Percentiles rank a stretch among this genome's conserved stretches.
These are phyloP conservation scores for Cucurbita maxima DNA, from an alignment of 306 rosid genomes.

Conservation along the genomic window DNA sequence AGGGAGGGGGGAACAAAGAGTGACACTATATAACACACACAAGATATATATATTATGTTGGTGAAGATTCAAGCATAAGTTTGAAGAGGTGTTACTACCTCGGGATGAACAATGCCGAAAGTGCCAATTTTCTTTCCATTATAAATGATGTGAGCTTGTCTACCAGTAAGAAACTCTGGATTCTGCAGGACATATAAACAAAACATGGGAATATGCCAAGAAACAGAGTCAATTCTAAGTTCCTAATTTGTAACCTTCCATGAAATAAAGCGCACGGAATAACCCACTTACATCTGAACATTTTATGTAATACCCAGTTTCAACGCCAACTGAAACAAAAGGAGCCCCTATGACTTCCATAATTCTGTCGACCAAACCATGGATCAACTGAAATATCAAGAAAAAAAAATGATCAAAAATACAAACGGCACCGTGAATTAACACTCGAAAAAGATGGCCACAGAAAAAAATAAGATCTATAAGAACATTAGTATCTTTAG, in stretches of 20 bases:
- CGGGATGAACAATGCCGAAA: slow-evolving; percentile 91
- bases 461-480: not conserved
- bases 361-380: slow-evolving; percentile 81
- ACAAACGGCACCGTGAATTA: not conserved
- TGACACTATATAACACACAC: not conserved
- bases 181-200: slow-evolving; percentile 35
- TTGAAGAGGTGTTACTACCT: slow-evolving; percentile 26
- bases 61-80: not conserved
- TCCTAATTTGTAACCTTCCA: not conserved
- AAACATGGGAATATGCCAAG: not conserved
- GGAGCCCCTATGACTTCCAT: slow-evolving; percentile 66
- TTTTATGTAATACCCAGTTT: slow-evolving; percentile 43
- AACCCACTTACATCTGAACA: slow-evolving; percentile 49
- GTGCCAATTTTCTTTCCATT: slow-evolving; percentile 55
- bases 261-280: not conserved
- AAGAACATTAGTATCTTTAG: not conserved
- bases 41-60: not conserved
- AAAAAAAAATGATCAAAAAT: not conserved
- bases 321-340: slow-evolving; percentile 48
- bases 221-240: not conserved
- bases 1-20: not conserved
- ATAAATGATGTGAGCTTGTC: slow-evolving; percentile 67
- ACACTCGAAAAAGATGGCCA: not conserved
- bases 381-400: slow-evolving; percentile 53
- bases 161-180: slow-evolving; percentile 68